Percentiles rank a stretch among this genome's conserved stretches.
Evolutionary conservation across 768 basidiomycete species (phyloP).

Genomic region (Leccinum obscurum): DNA sequence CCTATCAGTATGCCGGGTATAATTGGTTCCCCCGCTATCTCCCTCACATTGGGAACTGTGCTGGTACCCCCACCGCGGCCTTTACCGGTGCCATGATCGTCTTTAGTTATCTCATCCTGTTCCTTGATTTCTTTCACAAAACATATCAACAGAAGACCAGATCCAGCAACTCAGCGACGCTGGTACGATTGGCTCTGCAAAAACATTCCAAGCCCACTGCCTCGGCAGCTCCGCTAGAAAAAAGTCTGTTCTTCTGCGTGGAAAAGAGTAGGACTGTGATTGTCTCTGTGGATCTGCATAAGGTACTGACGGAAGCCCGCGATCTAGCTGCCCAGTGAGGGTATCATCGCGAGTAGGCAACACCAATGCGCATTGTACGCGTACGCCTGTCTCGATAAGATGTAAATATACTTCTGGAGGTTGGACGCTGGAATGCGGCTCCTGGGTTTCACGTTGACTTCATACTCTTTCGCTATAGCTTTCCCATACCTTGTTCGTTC

Average conservation of each 20-base stretch:
- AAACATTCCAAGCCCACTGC: not conserved
- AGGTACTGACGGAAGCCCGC: not conserved
- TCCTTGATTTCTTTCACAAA: constrained; percentile 23
- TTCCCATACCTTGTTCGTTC: not conserved
- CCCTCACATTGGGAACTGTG: no score
- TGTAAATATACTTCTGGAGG: no score
- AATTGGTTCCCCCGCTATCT: no score
- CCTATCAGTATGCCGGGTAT: no score
- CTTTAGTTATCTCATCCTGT: constrained; percentile 20
- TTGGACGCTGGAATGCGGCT: no score
- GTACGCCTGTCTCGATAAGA: not conserved
- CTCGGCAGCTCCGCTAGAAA: not conserved
- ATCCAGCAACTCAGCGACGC: not conserved
- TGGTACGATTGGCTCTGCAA: no score
- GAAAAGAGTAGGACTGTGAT: not conserved
- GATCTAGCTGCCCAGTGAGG: not conserved
- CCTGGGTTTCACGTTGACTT: not conserved
- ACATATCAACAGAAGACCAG: constrained; percentile 14
- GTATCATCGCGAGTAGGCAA: not conserved
- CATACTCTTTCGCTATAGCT: not conserved
- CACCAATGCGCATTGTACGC: not conserved
- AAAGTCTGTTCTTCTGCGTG: not conserved
- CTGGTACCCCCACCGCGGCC: no score
- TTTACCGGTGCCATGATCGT: no score
- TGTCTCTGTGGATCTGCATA: not conserved